Evolutionary conservation across 768 basidiomycete species (phyloP).

Genomic region (Termitomyces sp.): DNA sequence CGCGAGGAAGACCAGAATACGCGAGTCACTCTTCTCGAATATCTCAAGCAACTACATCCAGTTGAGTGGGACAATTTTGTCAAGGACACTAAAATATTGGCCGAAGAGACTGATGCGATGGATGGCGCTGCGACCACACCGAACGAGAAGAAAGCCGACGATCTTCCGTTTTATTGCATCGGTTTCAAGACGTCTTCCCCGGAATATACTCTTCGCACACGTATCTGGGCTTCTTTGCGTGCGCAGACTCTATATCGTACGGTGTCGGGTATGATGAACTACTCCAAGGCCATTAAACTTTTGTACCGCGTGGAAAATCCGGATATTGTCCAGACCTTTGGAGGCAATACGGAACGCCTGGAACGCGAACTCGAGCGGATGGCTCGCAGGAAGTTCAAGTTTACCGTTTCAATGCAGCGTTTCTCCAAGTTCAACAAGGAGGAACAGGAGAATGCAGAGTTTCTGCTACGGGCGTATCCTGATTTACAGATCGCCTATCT

Average conservation of each 20-base stretch:
- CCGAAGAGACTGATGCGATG: constrained; percentile 72
- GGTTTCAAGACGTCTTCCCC: constrained; percentile 99
- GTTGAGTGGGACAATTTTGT: constrained; percentile 99
- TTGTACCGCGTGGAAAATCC: constrained; percentile 99
- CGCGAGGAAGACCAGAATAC: constrained; percentile 96
- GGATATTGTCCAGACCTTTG: constrained; percentile 92
- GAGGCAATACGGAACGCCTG: constrained; percentile 92
- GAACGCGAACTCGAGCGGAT: constrained; percentile 96
- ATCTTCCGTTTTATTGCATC: constrained; percentile 98
- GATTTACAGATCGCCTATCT: constrained; percentile 98
- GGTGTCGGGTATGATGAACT: constrained; percentile 99
- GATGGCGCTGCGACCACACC: constrained; percentile 47
- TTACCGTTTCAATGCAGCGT: constrained; percentile 97
- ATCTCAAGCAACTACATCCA: constrained; percentile 96
- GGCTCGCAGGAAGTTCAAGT: constrained; percentile 98
- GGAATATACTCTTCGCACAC: constrained; percentile 96
- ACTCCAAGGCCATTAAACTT: constrained; percentile 98
- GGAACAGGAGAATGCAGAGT: constrained; percentile 97
- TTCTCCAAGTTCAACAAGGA: constrained; percentile 99
- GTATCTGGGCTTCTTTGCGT: constrained; percentile 98
- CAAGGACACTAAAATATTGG: constrained; percentile 98
- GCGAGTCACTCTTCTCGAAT: constrained; percentile 94
- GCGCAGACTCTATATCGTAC: constrained; percentile 98
- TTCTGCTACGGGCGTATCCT: constrained; percentile 94
- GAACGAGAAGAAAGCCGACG: constrained; percentile 89